These are phyloP conservation scores for Avicennia marina DNA, from an alignment of 257 asterid genomes.

Conservation along the genomic window DNA sequence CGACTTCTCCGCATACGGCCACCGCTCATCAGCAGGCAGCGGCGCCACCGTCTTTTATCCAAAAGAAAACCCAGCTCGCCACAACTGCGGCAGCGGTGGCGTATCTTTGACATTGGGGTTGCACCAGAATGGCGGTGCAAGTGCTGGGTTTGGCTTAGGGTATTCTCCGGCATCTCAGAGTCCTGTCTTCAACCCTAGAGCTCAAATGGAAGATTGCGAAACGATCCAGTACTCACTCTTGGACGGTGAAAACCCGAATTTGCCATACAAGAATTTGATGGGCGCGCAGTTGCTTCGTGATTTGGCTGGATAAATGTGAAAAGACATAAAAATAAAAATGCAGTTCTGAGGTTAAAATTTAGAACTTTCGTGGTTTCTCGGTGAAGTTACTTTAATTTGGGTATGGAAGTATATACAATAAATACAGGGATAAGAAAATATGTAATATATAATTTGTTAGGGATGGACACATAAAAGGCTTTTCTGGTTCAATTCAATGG, in stretches of 20 bases:
- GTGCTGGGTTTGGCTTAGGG: constrained; percentile 48
- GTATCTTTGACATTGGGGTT: constrained; percentile 81
- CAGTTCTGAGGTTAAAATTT: too few species aligned
- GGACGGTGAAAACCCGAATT: constrained; percentile 66
- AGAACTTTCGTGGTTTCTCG: too few species aligned
- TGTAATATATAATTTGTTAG: too few species aligned
- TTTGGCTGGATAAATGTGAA: constrained; percentile 83
- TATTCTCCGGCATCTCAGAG: constrained; percentile 39
- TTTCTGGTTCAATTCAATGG: too few species aligned
- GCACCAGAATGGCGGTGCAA: constrained; percentile 51
- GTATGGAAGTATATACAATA: too few species aligned
- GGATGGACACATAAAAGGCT: too few species aligned
- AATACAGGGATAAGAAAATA: too few species aligned
- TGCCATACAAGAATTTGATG: constrained; percentile 85
- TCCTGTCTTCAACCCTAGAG: constrained; percentile 53
- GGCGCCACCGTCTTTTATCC: not conserved
- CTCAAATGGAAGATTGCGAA: constrained; percentile 66
- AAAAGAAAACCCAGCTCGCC: too few species aligned
- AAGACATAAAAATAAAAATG: too few species aligned
- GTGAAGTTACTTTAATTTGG: too few species aligned
- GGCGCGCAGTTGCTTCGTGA: constrained; percentile 93
- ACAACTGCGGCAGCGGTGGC: constrained; percentile 7
- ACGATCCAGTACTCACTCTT: constrained; percentile 57
- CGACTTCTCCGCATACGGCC: constrained; percentile 58
- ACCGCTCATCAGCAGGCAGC: too few species aligned